These are phyloP conservation scores for Dimocarpus longan DNA, from an alignment of 345 rosid species.

Conservation along the genomic window DNA sequence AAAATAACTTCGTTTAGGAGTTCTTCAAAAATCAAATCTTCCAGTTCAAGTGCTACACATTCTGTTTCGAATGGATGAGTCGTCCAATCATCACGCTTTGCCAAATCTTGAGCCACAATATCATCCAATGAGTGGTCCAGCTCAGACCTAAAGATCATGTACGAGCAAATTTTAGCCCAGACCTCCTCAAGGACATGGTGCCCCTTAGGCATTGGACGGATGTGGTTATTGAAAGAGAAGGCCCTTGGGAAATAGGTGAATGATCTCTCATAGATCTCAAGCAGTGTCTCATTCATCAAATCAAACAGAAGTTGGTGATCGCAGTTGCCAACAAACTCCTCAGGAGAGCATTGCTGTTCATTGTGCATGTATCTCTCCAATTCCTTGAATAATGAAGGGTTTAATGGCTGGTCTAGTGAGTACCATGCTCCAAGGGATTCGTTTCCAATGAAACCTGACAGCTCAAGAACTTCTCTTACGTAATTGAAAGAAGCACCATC, in stretches of 20 bases:
- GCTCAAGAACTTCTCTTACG: slow-evolving; percentile 52
- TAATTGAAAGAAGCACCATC: slow-evolving; percentile 51
- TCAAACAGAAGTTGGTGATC: slow-evolving; percentile 64
- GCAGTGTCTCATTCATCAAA: slow-evolving; percentile 57
- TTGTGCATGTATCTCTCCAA: slow-evolving; percentile 39
- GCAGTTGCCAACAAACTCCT: slow-evolving; percentile 24
- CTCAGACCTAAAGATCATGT: slow-evolving; percentile 28
- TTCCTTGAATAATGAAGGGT: slow-evolving; percentile 58
- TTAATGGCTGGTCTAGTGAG: slow-evolving; percentile 66
- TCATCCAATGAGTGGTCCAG: slow-evolving; percentile 58
- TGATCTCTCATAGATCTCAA: slow-evolving; percentile 46
- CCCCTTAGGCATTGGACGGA: slow-evolving; percentile 44
- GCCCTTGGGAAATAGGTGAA: slow-evolving; percentile 58
- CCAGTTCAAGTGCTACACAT: slow-evolving; percentile 67
- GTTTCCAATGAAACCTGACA: slow-evolving; percentile 61
- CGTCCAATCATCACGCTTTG: slow-evolving; percentile 67
- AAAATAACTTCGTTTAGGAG: slow-evolving; percentile 51
- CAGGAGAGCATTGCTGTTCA: slow-evolving; percentile 31
- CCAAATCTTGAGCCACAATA: slow-evolving; percentile 57
- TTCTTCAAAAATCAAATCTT: slow-evolving; percentile 68
- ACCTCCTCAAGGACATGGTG: slow-evolving; percentile 57
- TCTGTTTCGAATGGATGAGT: slow-evolving; percentile 53
- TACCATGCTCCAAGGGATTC: slow-evolving; percentile 52
- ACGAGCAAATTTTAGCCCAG: slow-evolving; percentile 59
- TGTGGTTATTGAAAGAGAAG: slow-evolving; percentile 32